Evolutionary conservation across 2,329 filamentous ascomycete species (phyloP).

Genomic region (Lachnum nothofagi): DNA sequence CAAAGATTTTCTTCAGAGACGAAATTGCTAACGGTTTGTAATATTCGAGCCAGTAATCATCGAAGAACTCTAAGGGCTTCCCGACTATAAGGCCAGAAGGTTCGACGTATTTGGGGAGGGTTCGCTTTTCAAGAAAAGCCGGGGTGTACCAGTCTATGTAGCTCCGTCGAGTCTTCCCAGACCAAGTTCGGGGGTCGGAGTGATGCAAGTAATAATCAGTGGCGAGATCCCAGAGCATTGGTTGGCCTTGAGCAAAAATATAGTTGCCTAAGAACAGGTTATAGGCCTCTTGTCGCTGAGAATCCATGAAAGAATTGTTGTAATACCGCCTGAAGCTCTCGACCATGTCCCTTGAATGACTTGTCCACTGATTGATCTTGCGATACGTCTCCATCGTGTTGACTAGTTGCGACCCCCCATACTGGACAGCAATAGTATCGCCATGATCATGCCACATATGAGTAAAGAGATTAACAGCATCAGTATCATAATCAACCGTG

Average conservation of each 20-base stretch:
- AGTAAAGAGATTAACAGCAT: conserved; percentile 92
- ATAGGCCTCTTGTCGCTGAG: conserved; percentile 95
- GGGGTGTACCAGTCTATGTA: conserved; percentile 91
- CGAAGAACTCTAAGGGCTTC: conserved; percentile 52
- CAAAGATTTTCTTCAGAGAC: conserved; percentile 85
- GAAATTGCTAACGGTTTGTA: conserved; percentile 85
- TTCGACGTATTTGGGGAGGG: conserved; percentile 20
- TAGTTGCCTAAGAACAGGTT: conserved; percentile 97
- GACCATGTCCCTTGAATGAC: conserved; percentile 95
- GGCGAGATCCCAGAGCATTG: conserved; percentile 92
- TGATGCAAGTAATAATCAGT: conserved; percentile 98
- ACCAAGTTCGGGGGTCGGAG: conserved; percentile 70
- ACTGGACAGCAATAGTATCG: conserved; percentile 95
- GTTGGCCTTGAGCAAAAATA: conserved; percentile 77
- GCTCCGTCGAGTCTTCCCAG: conserved; percentile 55
- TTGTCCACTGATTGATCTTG: conserved; percentile 98
- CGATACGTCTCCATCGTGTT: conserved; percentile 99
- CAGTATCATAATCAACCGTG: conserved; percentile 84
- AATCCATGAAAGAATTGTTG: conserved; percentile 96
- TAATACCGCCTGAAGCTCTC: conserved; percentile 99
- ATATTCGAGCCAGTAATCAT: conserved; percentile 97
- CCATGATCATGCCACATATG: conserved; percentile 98
- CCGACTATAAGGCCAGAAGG: conserved; percentile 15
- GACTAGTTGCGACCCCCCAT: conserved; percentile 92
- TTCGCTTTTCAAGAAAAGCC: conserved; percentile 59